Conservation (phyloP, 2,329 filamentous ascomycete genomes). For the Dothistroma pini region DNA sequence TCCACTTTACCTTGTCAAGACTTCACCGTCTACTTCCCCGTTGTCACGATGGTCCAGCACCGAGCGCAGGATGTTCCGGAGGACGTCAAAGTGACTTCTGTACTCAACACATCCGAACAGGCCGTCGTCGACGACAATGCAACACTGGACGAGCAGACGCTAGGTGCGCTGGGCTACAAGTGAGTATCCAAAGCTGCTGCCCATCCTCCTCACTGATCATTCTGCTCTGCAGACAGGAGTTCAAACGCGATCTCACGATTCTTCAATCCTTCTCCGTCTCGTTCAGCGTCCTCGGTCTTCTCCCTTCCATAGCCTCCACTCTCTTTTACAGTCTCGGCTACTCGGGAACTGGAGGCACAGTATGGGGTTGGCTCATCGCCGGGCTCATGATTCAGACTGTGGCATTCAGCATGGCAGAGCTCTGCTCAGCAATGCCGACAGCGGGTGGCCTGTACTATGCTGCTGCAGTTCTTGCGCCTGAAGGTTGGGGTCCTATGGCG, state of each 20-base stretch:
- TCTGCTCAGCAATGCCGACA: slow-evolving; percentile 31
- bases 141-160: slow-evolving; percentile 18
- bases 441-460: slow-evolving; percentile 42
- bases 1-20: background rate
- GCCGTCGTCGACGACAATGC: slow-evolving; percentile 19
- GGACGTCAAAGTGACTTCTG: slow-evolving; percentile 15
- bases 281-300: slow-evolving; percentile 37
- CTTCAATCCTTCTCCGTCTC: slow-evolving; percentile 37
- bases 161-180: slow-evolving; percentile 22
- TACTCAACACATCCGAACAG: slow-evolving; percentile 19
- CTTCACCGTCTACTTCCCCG: background rate
- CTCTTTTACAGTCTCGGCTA: slow-evolving; percentile 37
- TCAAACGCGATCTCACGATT: slow-evolving; percentile 32
- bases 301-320: slow-evolving; percentile 40
- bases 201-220: no score
- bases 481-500: slow-evolving; percentile 28
- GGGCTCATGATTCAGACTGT: slow-evolving; percentile 34
- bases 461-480: slow-evolving; percentile 35
- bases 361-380: slow-evolving; percentile 37
- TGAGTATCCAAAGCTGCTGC: background rate
- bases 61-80: background rate
- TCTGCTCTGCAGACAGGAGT: slow-evolving; percentile 16
- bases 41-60: background rate
- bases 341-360: slow-evolving; percentile 23
- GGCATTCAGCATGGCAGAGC: slow-evolving; percentile 37